Conservation (phyloP, 768 basidiomycete genomes). For the Lactarius hengduanensis region DNA sequence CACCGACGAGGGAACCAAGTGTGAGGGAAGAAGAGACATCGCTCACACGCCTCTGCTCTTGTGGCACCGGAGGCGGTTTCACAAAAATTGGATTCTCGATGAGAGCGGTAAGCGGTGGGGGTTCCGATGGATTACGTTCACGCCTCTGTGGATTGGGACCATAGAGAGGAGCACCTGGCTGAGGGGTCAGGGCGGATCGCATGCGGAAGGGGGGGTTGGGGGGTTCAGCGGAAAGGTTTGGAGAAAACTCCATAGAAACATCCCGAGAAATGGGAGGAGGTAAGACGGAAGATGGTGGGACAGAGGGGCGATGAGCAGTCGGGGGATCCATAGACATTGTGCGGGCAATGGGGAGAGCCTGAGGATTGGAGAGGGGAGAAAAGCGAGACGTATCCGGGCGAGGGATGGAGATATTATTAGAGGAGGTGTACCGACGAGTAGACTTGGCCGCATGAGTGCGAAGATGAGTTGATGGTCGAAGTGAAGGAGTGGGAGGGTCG, state of each 20-base stretch:
- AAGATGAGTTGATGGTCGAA: slow-evolving; percentile 12
- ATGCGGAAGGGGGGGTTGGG: slow-evolving; percentile 55
- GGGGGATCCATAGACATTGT: slow-evolving; percentile 74
- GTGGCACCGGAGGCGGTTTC: slow-evolving; percentile 46
- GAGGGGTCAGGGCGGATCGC: slow-evolving; percentile 70
- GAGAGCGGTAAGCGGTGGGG: slow-evolving; percentile 62
- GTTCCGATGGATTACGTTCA: slow-evolving; percentile 60
- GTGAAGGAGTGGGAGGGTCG: slow-evolving; percentile 27
- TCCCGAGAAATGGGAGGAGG: slow-evolving; percentile 41
- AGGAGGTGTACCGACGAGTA: slow-evolving; percentile 22
- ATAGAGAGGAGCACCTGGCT: slow-evolving; percentile 47
- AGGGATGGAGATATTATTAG: slow-evolving; percentile 23
- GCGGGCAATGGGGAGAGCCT: slow-evolving; percentile 38
- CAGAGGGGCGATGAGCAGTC: slow-evolving; percentile 30
- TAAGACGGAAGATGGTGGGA: slow-evolving; percentile 29
- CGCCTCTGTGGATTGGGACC: slow-evolving; percentile 44
- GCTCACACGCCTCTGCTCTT: slow-evolving; percentile 30
- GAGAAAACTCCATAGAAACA: slow-evolving; percentile 44
- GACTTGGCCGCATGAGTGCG: slow-evolving; percentile 16
- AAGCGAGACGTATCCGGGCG: slow-evolving; percentile 26
- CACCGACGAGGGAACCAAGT: slow-evolving; percentile 32
- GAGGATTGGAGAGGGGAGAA: slow-evolving; percentile 13
- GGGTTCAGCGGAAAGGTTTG: slow-evolving; percentile 33
- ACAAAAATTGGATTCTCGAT: slow-evolving; percentile 69
- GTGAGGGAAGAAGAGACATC: slow-evolving; percentile 26